These are phyloP conservation scores for Mucuna pruriens DNA, from an alignment of 306 rosid genomes.

Conservation along the genomic window DNA sequence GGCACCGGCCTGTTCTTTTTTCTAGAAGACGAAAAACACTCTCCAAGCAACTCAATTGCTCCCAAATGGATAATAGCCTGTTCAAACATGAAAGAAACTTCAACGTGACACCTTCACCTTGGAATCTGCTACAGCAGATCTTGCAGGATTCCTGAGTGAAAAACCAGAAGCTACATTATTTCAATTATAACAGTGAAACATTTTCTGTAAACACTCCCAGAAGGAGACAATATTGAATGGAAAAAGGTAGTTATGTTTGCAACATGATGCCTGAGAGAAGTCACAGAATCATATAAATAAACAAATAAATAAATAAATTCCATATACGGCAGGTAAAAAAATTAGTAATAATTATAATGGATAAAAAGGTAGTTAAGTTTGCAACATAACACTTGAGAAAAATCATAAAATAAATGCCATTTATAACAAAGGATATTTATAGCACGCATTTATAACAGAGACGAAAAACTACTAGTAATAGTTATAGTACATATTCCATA, in stretches of 20 bases:
- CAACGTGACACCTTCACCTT: constrained; percentile 58
- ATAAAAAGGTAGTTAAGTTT: background rate
- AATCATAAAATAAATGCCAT: background rate
- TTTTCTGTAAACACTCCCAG: background rate
- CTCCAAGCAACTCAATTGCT: constrained; percentile 70
- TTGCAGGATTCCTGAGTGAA: constrained; percentile 46
- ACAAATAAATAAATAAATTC: background rate
- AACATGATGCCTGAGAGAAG: background rate
- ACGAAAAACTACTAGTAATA: background rate
- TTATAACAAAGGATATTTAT: too few species aligned
- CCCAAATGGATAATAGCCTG: constrained; percentile 60
- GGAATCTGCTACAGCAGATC: constrained; percentile 46
- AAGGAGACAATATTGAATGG: background rate
- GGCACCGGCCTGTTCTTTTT: constrained; percentile 54
- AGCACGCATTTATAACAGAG: too few species aligned
- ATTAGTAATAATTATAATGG: background rate
- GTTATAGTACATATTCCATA: background rate
- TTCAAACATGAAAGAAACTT: constrained; percentile 76
- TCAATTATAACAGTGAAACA: background rate
- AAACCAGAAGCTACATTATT: constrained; percentile 6
- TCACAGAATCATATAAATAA: too few species aligned
- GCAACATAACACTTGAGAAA: background rate
- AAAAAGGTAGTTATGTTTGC: background rate
- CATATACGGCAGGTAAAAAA: background rate
- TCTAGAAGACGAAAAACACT: constrained; percentile 56